These are phyloP conservation scores for Cercophora scortea DNA, from an alignment of 495 filamentous ascomycete species.

Conservation along the genomic window DNA sequence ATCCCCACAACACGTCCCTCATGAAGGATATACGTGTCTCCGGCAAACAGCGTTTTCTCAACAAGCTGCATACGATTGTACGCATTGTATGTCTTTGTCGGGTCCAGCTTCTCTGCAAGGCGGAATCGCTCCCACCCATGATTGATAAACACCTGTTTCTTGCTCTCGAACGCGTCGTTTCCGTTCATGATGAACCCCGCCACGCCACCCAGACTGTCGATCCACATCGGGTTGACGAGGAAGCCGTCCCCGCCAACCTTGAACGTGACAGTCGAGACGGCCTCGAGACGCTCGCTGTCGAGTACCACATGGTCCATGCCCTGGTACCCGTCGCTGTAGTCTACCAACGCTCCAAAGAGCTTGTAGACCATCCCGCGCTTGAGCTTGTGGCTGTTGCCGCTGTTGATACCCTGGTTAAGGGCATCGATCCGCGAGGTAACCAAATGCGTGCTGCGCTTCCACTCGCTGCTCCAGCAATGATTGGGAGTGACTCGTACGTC, in stretches of 20 bases:
- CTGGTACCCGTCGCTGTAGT: conserved; percentile 59
- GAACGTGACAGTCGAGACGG: conserved; percentile 62
- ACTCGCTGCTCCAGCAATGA: conserved; percentile 43
- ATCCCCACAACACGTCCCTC: conserved; percentile 51
- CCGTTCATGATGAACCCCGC: conserved; percentile 81
- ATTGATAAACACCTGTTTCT: conserved; percentile 64
- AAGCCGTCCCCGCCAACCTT: conserved; percentile 50
- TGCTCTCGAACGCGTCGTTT: conserved; percentile 62
- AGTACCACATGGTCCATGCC: conserved; percentile 74
- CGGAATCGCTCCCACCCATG: conserved; percentile 75
- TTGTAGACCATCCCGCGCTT: conserved; percentile 68
- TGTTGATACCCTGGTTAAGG: conserved; percentile 41
- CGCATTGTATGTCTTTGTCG: conserved; percentile 57
- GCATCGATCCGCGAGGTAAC: conserved; percentile 45
- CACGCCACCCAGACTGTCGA: conserved; percentile 59
- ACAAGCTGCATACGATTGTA: conserved; percentile 64
- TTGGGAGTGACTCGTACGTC: conserved; percentile 40
- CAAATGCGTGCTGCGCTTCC: conserved; percentile 48
- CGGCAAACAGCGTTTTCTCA: conserved; percentile 41
- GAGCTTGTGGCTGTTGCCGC: conserved; percentile 49
- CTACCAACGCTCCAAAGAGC: conserved; percentile 59
- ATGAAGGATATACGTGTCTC: conserved; percentile 61
- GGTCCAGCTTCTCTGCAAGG: conserved; percentile 55
- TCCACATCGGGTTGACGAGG: conserved; percentile 62
- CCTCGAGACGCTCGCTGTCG: conserved; percentile 61